Evolutionary conservation across 768 basidiomycete species (phyloP), one percentile per base, ranked within the genome.

Genomic region (Panellus pusillus): DNA sequence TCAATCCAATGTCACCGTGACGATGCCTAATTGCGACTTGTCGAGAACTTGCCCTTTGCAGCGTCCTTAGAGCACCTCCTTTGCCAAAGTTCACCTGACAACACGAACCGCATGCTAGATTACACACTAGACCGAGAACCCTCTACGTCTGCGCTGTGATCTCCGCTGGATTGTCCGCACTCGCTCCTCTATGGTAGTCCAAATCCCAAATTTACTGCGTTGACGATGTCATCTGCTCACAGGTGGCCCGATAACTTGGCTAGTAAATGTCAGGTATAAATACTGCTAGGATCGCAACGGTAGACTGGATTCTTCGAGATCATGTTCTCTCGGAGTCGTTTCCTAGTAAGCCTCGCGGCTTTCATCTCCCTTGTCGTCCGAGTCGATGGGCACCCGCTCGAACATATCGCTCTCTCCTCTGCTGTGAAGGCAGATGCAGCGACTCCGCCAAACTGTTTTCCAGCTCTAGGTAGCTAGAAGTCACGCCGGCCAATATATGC

Each of bases 381-480:
- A n/a, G n/a, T n/a, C 6, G 8, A 45, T 18, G 44, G 44, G 18
- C 40, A 20, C 20, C 52, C 47, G 24, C 35, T 36, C 17, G 54
- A 40, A 37, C 40, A 52, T 24, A 24, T 24, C 17, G 44, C 49
- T 31, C 47, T 41, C 1, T 49, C 51, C 8, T 46, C 32, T 9
- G 55, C 50, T 17, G 41, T 55, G n/a, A 18, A 24, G 24, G 9
- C 20, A 4, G 31, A 52, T 40, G 54, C 63, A 14, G 57, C 46
- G 12, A 52, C 62, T 19, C 63, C 70, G 7, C 66, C 69, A 1
- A 65, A 70, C 47, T 76, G 74, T 49, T 75, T 76, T 57, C 76
- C 74, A 14, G 70, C 72, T 4, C 47, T 74, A 12, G 73, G 58
- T 60, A 27, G 28, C 20, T 9, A 24, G 3, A 1, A 24, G 24